Evolutionary conservation across 2,329 filamentous ascomycete species (phyloP).

Genomic region (Acrocalymma vagum): DNA sequence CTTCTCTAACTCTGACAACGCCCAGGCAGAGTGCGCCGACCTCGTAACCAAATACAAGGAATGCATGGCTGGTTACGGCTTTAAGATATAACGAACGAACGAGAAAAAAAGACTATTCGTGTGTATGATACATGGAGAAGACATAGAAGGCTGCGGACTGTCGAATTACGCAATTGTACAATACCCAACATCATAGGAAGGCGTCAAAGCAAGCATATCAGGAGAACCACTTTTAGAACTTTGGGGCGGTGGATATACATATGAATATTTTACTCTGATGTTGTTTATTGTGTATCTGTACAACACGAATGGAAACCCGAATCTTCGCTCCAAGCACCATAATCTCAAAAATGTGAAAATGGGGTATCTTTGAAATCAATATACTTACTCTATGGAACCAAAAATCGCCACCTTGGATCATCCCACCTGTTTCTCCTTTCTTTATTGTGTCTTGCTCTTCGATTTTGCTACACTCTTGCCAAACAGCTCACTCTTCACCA

Average conservation of each 20-base stretch:
- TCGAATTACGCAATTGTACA: slow-evolving; percentile 32
- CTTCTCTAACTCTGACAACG: slow-evolving; percentile 85
- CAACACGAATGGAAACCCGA: slow-evolving; percentile 27
- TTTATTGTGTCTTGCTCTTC: slow-evolving; percentile 52
- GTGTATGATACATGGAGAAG: slow-evolving; percentile 13
- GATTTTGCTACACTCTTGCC: slow-evolving; percentile 20
- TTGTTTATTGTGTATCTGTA: slow-evolving; percentile 27
- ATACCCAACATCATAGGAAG: slow-evolving; percentile 38
- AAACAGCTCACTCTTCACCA: slow-evolving; percentile 64
- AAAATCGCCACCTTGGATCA: slow-evolving; percentile 3
- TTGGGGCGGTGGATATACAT: too few species aligned
- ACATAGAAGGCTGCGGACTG: neutral
- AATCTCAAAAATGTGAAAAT: slow-evolving; percentile 21
- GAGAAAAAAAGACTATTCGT: too few species aligned
- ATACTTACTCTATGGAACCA: slow-evolving; percentile 1
- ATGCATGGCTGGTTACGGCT: slow-evolving; percentile 95
- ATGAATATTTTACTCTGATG: too few species aligned
- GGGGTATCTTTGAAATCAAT: slow-evolving; percentile 27
- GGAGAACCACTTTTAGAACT: too few species aligned
- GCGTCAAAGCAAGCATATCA: slow-evolving; percentile 39
- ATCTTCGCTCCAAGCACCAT: slow-evolving; percentile 37
- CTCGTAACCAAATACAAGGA: slow-evolving; percentile 85
- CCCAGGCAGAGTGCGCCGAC: slow-evolving; percentile 82
- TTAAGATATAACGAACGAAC: slow-evolving; percentile 62
- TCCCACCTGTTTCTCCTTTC: neutral